Evolutionary conservation across 441 rosid genomes (phyloP).

Genomic region (Isatis lusitanica): DNA sequence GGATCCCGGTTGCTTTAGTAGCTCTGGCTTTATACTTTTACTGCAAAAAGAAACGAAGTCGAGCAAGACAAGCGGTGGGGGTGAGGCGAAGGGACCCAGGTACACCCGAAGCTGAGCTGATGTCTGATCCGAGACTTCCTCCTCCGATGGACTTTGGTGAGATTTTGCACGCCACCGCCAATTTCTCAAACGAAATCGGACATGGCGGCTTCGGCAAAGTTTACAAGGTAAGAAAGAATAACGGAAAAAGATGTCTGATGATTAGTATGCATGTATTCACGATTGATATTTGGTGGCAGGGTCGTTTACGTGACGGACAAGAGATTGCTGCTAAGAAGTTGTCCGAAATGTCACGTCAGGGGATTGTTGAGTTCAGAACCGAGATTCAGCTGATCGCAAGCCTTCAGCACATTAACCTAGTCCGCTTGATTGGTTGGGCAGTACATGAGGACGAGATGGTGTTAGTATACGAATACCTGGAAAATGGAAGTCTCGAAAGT

Average conservation of each 20-base stretch:
- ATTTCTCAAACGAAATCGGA: not conserved
- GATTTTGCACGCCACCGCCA: not conserved
- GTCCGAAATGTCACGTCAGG: not conserved
- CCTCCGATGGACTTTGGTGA: not conserved
- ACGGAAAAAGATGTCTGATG: too few species aligned
- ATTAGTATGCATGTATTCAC: too few species aligned
- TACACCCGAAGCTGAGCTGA: too few species aligned
- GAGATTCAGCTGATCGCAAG: not conserved
- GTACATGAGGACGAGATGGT: not conserved
- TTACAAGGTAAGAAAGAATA: not conserved
- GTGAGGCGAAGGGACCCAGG: too few species aligned
- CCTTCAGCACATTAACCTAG: not conserved
- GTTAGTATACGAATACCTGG: not conserved
- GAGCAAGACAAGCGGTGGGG: too few species aligned
- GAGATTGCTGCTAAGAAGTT: not conserved
- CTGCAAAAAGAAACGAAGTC: too few species aligned
- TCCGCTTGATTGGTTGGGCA: not conserved
- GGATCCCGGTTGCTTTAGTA: too few species aligned
- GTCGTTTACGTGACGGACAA: not conserved
- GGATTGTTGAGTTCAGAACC: not conserved
- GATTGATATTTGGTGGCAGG: not conserved
- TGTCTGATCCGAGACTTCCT: not conserved
- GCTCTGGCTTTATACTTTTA: too few species aligned
- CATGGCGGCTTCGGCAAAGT: not conserved
- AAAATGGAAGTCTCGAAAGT: not conserved